A percentile compares a stretch with the other conserved stretches of the same genome.
phyloP scores from a whole-genome alignment of 2,329 filamentous ascomycete species.

The Stromatinia cepivora region DNA sequence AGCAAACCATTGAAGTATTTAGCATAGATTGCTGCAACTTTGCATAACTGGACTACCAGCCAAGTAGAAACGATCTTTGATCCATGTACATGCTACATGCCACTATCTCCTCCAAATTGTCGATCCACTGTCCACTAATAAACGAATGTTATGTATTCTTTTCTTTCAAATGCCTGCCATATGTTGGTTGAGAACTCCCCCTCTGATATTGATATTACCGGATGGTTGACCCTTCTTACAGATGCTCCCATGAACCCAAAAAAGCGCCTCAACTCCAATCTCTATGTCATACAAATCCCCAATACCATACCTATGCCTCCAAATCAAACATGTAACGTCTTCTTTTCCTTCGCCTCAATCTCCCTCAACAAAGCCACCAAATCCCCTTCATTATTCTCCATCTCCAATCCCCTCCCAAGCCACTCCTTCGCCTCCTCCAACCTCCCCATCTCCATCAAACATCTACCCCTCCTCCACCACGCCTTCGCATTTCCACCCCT shows the following conservation, averaged over 20 bases:
- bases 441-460: conserved; percentile 86
- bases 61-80: conserved; percentile 2
- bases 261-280: conserved; percentile 18
- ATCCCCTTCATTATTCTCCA: conserved; percentile 71
- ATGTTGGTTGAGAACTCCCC: too few relatives aligned
- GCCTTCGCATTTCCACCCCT: conserved; percentile 86
- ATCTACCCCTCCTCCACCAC: conserved; percentile 87
- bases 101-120: not conserved
- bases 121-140: too few relatives aligned
- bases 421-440: conserved; percentile 79
- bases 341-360: conserved; percentile 50
- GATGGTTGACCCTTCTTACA: too few relatives aligned
- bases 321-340: conserved; percentile 24
- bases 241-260: not conserved
- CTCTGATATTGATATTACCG: too few relatives aligned
- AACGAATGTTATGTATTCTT: too few relatives aligned
- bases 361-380: conserved; percentile 64
- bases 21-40: not conserved
- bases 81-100: not conserved
- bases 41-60: conserved; percentile 20
- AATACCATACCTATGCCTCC: not conserved
- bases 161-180: too few relatives aligned
- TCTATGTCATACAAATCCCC: not conserved
- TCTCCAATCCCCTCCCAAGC: conserved; percentile 75
- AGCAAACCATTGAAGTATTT: not conserved